Evolutionary conservation across 2,329 filamentous ascomycete species (phyloP), one percentile per base, ranked within the genome.

Genomic region (Albophoma yamanashiensis): DNA sequence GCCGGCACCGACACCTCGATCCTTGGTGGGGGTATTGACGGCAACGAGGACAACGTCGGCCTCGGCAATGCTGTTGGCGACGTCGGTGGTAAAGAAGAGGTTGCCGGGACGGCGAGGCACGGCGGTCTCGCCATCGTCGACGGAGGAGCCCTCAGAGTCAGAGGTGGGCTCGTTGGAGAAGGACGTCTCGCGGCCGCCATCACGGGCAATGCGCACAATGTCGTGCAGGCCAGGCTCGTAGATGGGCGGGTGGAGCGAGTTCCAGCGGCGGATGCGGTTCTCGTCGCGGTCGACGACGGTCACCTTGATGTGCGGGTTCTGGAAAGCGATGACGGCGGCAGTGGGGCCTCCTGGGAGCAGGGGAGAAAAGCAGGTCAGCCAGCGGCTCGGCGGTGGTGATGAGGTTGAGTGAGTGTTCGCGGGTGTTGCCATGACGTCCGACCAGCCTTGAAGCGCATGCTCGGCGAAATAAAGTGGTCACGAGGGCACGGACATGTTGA

Each of bases 21-120:
- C 82, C 75, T 92, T 92, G 52, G 89, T 92, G 2, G 89, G 89
- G 0, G 89, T 92, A 71, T 92, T 91, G 66, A 93, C 89, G 17
- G 87, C 84, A 59, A 92, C 82, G 61, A 93, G 82, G 60, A 93
- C 82, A 53, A 92, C 74, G 68, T 92, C 88, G 15, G 89, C 89
- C 63, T 85, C 82, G 31, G 77, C 71, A 62, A 92, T 88, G 62
- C 78, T 79, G 63, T 74, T 76, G 25, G 79, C 79, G 12, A 89
- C 79, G 58, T 91, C 80, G 25, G 84, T 88, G 3, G 88, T 87
- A 75, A 93, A 93, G 76, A 86, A 81, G 22, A 93, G 78, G 71
- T 92, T 93, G 15, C 84, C 80, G 58, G 74, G 68, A 47, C 85
- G 81, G 15, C 75, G 73, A 8, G 75, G 64, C 11, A 81, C 68